Evolutionary conservation across 2,329 filamentous ascomycete species (phyloP), one percentile per base, ranked within the genome.

Genomic region (Aspergillus sp.): DNA sequence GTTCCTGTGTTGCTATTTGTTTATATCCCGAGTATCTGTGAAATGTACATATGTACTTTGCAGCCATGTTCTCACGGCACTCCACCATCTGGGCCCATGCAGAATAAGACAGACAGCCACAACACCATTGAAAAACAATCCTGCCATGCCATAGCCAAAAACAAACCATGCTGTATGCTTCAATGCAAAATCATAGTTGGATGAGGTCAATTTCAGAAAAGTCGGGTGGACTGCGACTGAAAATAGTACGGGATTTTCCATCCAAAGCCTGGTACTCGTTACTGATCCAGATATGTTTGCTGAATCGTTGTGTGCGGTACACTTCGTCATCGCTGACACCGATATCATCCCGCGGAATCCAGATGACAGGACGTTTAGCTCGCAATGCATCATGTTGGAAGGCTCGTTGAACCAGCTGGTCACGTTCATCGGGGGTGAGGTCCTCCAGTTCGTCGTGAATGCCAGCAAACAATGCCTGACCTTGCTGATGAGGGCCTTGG

Each of bases 391-490:
- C 86, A 66, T 99, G 94, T 73, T 92, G 87, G 72, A 99, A 99
- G 0, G 93, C 91, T 63, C 91, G 87, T 50, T 87, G 87, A 11
- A 94, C 88, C 36, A 97, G 82, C 52, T 85, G 79, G 66, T 97
- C 92, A 62, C 94, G 83, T 69, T 96, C 90, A 16, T 93, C 89
- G 0, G 91, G 90, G 1, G 90, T 94, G 45, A 99, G 78, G 67
- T 99, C 94, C 70, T 96, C 93, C 57, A 99, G 86, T 76, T 96
- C 92, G 65, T 97, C 93, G 59, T 93, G 86, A 63, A 92, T 89
- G 3, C 89, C 89, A 19, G 89, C 87, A 69, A 92, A 99, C 2
- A 97, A 79, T 2, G 91, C 88, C 45, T 91, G 86, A 6, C 88
- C 88, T 22, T 93, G 87, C 8, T 77, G 68, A 55, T 73, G 69